Conservation (phyloP, 352 stramenopile genomes). For the Phytophthora vignae region DNA sequence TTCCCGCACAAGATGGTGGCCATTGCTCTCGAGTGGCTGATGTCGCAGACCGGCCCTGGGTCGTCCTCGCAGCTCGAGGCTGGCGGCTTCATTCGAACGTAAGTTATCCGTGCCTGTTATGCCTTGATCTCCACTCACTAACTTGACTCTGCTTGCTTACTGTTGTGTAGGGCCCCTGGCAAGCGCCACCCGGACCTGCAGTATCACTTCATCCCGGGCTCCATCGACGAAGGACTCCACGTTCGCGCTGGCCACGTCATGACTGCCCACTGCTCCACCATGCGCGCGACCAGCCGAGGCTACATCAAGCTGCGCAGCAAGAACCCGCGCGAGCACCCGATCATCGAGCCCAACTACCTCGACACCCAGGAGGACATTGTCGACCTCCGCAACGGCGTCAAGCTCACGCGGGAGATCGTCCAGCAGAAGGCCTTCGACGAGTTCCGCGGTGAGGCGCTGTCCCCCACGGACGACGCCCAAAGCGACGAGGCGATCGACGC, state of each 20-base stretch:
- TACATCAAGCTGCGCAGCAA: conserved; percentile 73
- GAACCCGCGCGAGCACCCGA: conserved; percentile 70
- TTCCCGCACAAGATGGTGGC: conserved; percentile 86
- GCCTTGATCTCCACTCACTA: no score
- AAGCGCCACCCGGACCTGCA: conserved; percentile 84
- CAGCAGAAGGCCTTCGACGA: conserved; percentile 85
- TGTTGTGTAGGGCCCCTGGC: conserved; percentile 46
- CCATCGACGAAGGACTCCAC: conserved; percentile 42
- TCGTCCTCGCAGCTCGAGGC: conserved; percentile 79
- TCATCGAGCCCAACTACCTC: conserved; percentile 89
- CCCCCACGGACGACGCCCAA: conserved; percentile 56
- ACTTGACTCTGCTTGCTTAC: neutral
- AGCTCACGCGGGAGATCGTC: conserved; percentile 84
- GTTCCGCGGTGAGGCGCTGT: conserved; percentile 76
- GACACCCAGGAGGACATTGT: conserved; percentile 70
- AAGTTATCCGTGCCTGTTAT: neutral
- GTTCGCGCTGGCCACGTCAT: conserved; percentile 63
- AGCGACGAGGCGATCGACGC: conserved; percentile 76
- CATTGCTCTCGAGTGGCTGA: conserved; percentile 84
- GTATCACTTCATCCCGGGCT: conserved; percentile 86
- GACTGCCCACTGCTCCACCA: conserved; percentile 81
- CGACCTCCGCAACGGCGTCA: conserved; percentile 75
- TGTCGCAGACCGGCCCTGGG: conserved; percentile 58
- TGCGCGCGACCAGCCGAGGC: conserved; percentile 81
- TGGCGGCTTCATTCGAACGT: conserved; percentile 86